These are phyloP conservation scores for Hemileccinum rubropunctum DNA, from an alignment of 768 basidiomycete species.

Conservation along the genomic window DNA sequence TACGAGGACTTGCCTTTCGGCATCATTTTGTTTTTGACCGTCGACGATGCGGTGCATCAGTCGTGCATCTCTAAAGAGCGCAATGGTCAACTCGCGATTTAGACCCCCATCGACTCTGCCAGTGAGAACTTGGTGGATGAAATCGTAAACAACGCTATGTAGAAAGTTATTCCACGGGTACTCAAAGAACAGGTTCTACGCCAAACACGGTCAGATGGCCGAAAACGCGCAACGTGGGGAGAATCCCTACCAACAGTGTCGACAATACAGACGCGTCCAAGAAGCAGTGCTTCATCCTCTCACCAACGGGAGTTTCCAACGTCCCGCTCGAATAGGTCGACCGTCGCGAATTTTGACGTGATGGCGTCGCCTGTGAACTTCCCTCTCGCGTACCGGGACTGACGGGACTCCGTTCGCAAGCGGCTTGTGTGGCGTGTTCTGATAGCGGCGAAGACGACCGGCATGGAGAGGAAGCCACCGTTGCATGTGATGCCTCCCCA, in stretches of 20 bases:
- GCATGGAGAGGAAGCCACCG: constrained; percentile 29
- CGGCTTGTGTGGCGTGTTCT: constrained; percentile 27
- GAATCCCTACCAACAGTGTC: constrained; percentile 67
- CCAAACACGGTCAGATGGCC: background rate
- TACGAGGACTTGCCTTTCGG: constrained; percentile 54
- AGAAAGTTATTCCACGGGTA: constrained; percentile 98
- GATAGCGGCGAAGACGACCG: constrained; percentile 30
- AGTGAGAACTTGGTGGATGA: constrained; percentile 92
- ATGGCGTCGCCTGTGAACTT: constrained; percentile 37
- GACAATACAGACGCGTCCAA: constrained; percentile 70
- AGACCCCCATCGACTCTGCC: constrained; percentile 79
- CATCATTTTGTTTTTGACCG: constrained; percentile 78
- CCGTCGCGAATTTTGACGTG: constrained; percentile 56
- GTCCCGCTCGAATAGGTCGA: constrained; percentile 33
- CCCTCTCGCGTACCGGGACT: constrained; percentile 30
- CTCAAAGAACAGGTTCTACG: constrained; percentile 89
- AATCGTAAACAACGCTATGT: constrained; percentile 94
- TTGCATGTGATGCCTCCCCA: constrained; percentile 31
- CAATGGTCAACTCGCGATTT: constrained; percentile 80
- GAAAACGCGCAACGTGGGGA: background rate
- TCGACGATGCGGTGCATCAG: constrained; percentile 86
- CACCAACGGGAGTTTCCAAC: constrained; percentile 60
- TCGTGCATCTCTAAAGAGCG: constrained; percentile 82
- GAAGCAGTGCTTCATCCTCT: constrained; percentile 76
- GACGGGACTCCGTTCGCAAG: constrained; percentile 25